Base-by-base conservation (phyloP, 2,329 filamentous ascomycete species). In the Pyrenochaeta sp. region DNA sequence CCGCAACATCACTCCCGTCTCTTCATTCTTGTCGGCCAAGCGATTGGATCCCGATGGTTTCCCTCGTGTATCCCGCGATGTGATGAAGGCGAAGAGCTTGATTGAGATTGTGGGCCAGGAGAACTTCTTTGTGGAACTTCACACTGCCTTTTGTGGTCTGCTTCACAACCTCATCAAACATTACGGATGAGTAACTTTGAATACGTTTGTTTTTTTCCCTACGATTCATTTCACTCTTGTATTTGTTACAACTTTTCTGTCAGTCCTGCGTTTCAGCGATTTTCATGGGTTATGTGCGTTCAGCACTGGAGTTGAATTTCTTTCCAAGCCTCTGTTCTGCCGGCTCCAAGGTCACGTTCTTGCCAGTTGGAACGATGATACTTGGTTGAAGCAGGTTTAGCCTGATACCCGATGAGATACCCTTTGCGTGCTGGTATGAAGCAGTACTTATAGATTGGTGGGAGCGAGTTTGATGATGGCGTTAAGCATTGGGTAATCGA, bases 61-160 rank as follows among this genome's bases (percentile, higher is more conserved):
- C 44, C 74, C 77, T 26, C 75, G 80, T 31, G 71, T 79, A 7
- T 74, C 73, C 4, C 78, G 78, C 34, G 78, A 80, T 21, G 58
- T 68, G 41, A 77, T 80, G 55, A 76, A 77, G 34, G 79, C 80
- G 15, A 77, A 81, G 48, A 80, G 78, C 41, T 67, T 84, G n/a
- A 75, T 77, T 10, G 81, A 84, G 58, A 82, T 84, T 35, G 78
- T 82, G 5, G 81, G 81, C 24, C 78, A 81, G 42, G 79, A 81
- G 44, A 76, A 78, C 63, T 79, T 84, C 53, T 84, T 84, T 54
- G 77, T 81, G 8, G 77, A 82, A 51, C 64, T 83, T 7, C 81
- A 84, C 60, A 75, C 74, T 21, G 71, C 78, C 40, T 83, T 84
- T 61, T 69, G 65, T 53, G 53, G 60, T 42, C 60, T 74, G 13